Evolutionary conservation across 805 yeast genomes (phyloP).

Genomic region (Metschnikowia vanudenii): DNA sequence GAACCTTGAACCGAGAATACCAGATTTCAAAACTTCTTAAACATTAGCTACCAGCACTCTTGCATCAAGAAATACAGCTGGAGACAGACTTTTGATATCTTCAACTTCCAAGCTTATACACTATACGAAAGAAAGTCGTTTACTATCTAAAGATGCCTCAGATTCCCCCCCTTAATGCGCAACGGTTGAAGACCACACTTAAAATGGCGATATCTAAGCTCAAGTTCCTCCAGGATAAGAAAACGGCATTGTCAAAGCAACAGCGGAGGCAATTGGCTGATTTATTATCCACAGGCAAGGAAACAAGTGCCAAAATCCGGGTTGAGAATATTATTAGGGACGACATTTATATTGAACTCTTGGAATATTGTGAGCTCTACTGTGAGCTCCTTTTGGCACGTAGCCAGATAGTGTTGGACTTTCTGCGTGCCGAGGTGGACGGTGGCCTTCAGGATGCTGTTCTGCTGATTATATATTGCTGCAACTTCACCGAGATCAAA

Average conservation of each 20-base stretch:
- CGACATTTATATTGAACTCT: slow-evolving; percentile 73
- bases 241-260: slow-evolving; percentile 71
- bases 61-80: no score
- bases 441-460: slow-evolving; percentile 75
- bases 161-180: slow-evolving; percentile 32
- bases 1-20: no score
- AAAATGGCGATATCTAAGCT: slow-evolving; percentile 73
- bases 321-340: slow-evolving; percentile 83
- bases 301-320: slow-evolving; percentile 76
- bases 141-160: slow-evolving; percentile 7
- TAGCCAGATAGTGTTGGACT: slow-evolving; percentile 55
- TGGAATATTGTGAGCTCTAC: slow-evolving; percentile 77
- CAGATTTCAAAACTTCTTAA: no score
- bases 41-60: no score
- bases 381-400: slow-evolving; percentile 81
- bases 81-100: no score
- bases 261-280: slow-evolving; percentile 71
- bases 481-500: slow-evolving; percentile 72
- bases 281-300: slow-evolving; percentile 64
- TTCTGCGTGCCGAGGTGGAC: slow-evolving; percentile 44
- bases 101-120: no score
- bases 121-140: no score
- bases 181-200: slow-evolving; percentile 41
- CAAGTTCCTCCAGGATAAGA: slow-evolving; percentile 70
- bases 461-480: slow-evolving; percentile 62